Conservation (phyloP, 768 basidiomycete species). For the Rhodotorula taiwanensis region DNA sequence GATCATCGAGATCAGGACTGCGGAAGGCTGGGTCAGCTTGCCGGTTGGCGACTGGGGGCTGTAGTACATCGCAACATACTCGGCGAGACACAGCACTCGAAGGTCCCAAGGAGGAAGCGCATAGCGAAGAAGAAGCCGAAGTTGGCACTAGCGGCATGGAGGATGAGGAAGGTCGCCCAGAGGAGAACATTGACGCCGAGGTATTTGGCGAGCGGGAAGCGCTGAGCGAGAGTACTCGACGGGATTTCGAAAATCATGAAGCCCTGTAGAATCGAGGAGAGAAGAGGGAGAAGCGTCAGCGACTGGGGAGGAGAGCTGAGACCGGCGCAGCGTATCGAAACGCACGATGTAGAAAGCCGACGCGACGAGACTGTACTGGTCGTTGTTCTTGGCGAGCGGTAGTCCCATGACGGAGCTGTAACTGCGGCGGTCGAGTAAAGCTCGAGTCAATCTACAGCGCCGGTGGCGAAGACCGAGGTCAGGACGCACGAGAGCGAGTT, state of each 20-base stretch:
- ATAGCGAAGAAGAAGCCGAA: constrained; percentile 61
- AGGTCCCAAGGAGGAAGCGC: constrained; percentile 53
- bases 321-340: too few relatives aligned
- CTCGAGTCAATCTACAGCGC: too few relatives aligned
- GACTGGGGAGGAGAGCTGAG: too few relatives aligned
- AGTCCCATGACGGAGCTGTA: constrained; percentile 62
- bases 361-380: constrained; percentile 50
- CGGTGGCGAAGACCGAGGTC: too few relatives aligned
- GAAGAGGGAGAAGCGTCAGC: background rate
- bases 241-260: constrained; percentile 51
- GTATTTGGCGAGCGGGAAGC: constrained; percentile 45
- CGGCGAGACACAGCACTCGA: constrained; percentile 57
- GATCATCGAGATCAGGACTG: constrained; percentile 55
- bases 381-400: constrained; percentile 52
- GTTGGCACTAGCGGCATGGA: constrained; percentile 55
- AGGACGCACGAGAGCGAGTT: too few relatives aligned
- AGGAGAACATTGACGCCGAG: constrained; percentile 56
- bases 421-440: too few relatives aligned
- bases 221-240: constrained; percentile 57
- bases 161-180: constrained; percentile 54
- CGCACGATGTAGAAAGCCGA: background rate
- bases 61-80: constrained; percentile 36
- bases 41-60: background rate
- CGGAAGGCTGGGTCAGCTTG: background rate
- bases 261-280: constrained; percentile 59